These are phyloP conservation scores for Aureobasidium sp. DNA, from an alignment of 2,329 filamentous ascomycete species.

Conservation along the genomic window DNA sequence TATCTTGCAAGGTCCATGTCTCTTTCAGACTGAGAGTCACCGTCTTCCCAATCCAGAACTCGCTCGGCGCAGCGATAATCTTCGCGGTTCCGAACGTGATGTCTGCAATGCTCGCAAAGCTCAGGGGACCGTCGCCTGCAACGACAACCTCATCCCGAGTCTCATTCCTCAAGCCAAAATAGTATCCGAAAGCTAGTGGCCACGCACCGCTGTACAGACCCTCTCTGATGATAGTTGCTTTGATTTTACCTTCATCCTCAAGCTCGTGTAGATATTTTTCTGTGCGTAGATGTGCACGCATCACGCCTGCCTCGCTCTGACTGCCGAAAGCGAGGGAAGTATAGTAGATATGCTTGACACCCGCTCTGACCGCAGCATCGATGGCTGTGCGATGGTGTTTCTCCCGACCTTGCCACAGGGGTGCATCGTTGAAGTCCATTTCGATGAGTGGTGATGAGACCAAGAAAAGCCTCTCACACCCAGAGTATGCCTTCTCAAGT, in stretches of 20 bases:
- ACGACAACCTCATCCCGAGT: conserved; percentile 38
- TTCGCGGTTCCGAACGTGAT: conserved; percentile 48
- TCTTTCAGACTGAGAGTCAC: too few relatives aligned
- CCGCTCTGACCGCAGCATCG: conserved; percentile 44
- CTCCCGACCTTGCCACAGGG: conserved; percentile 46
- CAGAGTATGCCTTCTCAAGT: conserved; percentile 37
- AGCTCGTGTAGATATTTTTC: conserved; percentile 50
- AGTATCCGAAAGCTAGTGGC: conserved; percentile 54
- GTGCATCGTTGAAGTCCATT: conserved; percentile 49
- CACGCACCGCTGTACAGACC: conserved; percentile 54
- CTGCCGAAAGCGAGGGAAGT: conserved; percentile 48
- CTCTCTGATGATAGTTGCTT: conserved; percentile 46
- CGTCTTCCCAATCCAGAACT: too few relatives aligned
- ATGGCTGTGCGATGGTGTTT: conserved; percentile 49
- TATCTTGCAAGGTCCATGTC: too few relatives aligned
- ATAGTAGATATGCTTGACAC: conserved; percentile 53
- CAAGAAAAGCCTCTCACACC: conserved; percentile 48
- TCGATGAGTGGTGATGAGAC: conserved; percentile 49
- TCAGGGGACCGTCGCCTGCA: conserved; percentile 46
- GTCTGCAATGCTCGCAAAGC: conserved; percentile 50
- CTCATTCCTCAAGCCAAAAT: conserved; percentile 39
- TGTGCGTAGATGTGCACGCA: conserved; percentile 53
- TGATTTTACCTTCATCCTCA: conserved; percentile 25
- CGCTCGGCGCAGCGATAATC: conserved; percentile 36
- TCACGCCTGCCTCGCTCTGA: conserved; percentile 46